A percentile compares a stretch with the other conserved stretches of the same genome.
Conservation (phyloP, 2,329 filamentous ascomycete genomes). For the Coniochaeta pulveracea region DNA sequence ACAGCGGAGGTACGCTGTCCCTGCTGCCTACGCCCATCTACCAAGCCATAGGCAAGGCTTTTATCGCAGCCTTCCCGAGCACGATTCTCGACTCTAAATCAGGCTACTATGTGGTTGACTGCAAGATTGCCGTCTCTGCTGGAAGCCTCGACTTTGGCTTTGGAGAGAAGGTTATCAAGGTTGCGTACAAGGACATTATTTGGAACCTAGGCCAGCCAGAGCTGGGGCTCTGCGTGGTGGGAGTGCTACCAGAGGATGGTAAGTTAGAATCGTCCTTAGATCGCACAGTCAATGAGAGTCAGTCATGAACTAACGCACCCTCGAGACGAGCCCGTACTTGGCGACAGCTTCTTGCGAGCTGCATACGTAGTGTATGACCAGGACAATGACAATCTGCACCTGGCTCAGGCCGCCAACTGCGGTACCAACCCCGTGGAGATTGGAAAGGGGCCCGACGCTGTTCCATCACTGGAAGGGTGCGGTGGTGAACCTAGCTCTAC, state of each 20-base stretch:
- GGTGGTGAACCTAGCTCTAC: neutral
- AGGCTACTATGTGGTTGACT: constrained; percentile 30
- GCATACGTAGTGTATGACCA: constrained; percentile 35
- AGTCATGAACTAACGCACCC: constrained; percentile 9
- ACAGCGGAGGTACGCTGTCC: constrained; percentile 35
- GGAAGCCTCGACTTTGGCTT: constrained; percentile 34
- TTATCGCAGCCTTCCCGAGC: constrained; percentile 21
- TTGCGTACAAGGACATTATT: constrained; percentile 33
- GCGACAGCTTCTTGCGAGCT: constrained; percentile 28
- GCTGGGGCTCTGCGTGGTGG: constrained; percentile 24
- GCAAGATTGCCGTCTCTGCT: constrained; percentile 18
- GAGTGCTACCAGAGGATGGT: constrained; percentile 14
- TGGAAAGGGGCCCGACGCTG: constrained; percentile 1
- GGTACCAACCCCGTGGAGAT: constrained; percentile 4
- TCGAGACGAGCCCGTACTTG: constrained; percentile 30
- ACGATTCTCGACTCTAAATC: constrained; percentile 22
- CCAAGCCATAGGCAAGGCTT: constrained; percentile 20
- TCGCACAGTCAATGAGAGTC: constrained; percentile 2
- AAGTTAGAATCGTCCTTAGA: constrained; percentile 6
- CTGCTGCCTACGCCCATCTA: constrained; percentile 31
- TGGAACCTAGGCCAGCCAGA: constrained; percentile 22
- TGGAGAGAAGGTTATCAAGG: constrained; percentile 22
- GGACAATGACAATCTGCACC: constrained; percentile 20
- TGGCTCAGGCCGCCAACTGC: constrained; percentile 5
- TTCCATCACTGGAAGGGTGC: constrained; percentile 2